These are phyloP conservation scores for Kodamaea kakaduensis DNA, from an alignment of 805 yeast genomes.

Conservation along the genomic window DNA sequence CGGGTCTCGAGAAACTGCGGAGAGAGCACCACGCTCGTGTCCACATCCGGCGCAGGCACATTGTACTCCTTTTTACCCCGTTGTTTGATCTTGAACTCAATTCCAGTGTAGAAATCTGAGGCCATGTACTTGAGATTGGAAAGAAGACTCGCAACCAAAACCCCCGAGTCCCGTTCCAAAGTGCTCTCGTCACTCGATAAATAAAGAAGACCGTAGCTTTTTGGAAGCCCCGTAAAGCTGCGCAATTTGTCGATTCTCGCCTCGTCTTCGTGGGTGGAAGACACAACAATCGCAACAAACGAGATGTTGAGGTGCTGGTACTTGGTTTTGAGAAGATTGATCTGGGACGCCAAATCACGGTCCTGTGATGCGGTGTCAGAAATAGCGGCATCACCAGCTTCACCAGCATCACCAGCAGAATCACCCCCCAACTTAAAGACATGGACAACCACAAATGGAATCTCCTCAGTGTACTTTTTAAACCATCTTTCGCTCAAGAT, in stretches of 20 bases:
- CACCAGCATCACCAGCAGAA: conserved; percentile 6
- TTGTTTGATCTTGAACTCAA: conserved; percentile 31
- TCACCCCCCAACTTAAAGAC: conserved; percentile 16
- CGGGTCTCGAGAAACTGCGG: conserved; percentile 38
- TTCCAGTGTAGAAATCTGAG: conserved; percentile 29
- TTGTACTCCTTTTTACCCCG: conserved; percentile 36
- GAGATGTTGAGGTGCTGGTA: conserved; percentile 14
- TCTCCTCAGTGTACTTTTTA: conserved; percentile 24
- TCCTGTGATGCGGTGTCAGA: too few species aligned
- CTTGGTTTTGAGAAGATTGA: conserved; percentile 15
- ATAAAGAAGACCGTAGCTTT: conserved; percentile 28
- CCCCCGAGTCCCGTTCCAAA: conserved; percentile 27
- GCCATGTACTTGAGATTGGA: conserved; percentile 27
- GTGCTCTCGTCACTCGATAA: conserved; percentile 13
- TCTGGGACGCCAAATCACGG: conserved; percentile 11
- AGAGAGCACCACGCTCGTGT: conserved; percentile 27
- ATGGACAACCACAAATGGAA: conserved; percentile 33
- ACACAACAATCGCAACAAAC: conserved; percentile 24
- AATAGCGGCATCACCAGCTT: not conserved
- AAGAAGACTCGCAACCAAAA: conserved; percentile 28
- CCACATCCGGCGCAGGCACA: conserved; percentile 24
- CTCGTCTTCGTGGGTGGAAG: conserved; percentile 15
- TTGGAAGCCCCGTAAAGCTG: conserved; percentile 27
- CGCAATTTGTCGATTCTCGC: conserved; percentile 24
- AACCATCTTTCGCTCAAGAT: conserved; percentile 33